Conservation (phyloP, 345 rosid species). For the Citrus trifoliata region DNA sequence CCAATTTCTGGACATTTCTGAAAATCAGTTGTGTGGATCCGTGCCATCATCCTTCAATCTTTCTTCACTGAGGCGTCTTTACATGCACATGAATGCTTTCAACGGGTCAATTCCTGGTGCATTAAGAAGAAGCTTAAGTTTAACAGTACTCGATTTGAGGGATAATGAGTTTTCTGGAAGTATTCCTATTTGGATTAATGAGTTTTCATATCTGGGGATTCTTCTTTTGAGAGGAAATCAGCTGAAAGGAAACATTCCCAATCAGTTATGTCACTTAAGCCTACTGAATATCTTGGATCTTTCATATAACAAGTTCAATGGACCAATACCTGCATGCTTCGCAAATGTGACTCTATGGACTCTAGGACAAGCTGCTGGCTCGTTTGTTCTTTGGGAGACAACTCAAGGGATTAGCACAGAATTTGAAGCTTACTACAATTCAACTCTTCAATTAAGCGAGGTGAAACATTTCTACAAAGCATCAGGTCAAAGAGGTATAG, state of each 20-base stretch:
- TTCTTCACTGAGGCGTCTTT: neutral
- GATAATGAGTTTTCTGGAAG: neutral
- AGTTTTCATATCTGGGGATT: neutral
- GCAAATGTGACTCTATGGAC: neutral
- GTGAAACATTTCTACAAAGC: no score
- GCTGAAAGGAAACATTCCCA: neutral
- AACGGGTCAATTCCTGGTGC: neutral
- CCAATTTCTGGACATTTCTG: neutral
- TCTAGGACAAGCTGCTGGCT: neutral
- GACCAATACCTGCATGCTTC: conserved; percentile 13
- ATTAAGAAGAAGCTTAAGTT: neutral
- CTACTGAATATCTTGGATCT: neutral
- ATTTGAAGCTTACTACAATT: neutral
- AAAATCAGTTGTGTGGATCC: neutral
- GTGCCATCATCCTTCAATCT: neutral
- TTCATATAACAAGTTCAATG: neutral
- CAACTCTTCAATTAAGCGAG: neutral
- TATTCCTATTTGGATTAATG: neutral
- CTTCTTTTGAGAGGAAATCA: neutral
- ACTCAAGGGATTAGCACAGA: no score
- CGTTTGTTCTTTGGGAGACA: neutral
- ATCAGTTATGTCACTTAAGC: neutral
- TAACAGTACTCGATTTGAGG: neutral
- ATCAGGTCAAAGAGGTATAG: neutral
- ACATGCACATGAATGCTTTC: neutral